Evolutionary conservation across 306 rosid genomes (phyloP), one percentile per base, ranked within the genome.

Genomic region (Urtica urens): DNA sequence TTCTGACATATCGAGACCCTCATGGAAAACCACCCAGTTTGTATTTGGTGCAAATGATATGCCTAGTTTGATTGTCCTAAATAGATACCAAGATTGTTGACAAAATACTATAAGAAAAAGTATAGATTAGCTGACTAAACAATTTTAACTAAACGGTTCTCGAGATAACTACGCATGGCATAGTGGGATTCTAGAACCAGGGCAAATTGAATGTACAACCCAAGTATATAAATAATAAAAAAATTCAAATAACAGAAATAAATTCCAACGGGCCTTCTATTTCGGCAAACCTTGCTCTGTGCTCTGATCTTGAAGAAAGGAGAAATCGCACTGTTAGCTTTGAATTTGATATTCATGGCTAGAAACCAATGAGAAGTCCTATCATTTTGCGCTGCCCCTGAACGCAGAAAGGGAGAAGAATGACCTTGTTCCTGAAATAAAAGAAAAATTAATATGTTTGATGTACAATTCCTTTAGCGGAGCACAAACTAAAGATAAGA

Each of bases 361-460:
- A 22, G 64, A 59, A 62, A 51, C 18, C 49, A 73, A 42, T 53
- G 73, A 57, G 62, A 41, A 23, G 33, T 44, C 23, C 27, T 52
- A 51, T 66, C 56, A 53, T 50, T 66, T 24, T 27, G 72, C 49
- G 24, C 57, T 54, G 38, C 94, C 97, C 73, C 97, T 77, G 67
- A 90, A 90, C 5, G 97, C 97, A 27, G 97, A 85, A 72, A 90
- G 95, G 51, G 97, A 90, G 74, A 90, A 90, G 92, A 90, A 90
- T 64, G 97, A 84, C 68, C 94, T 84, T 60, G 92, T 61, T 38
- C 73, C 97, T 81, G 85, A 65, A 8, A 30, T 10, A 18, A 33
- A 16, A 41, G 59, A 27, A 1, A 6, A 9, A n/a, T n/a, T n/a
- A n/a, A n/a, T n/a, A n/a, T n/a, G n/a, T n/a, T n/a, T n/a, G n/a